These are phyloP conservation scores for Eucalyptus albens DNA, from an alignment of 345 rosid genomes.

Conservation along the genomic window DNA sequence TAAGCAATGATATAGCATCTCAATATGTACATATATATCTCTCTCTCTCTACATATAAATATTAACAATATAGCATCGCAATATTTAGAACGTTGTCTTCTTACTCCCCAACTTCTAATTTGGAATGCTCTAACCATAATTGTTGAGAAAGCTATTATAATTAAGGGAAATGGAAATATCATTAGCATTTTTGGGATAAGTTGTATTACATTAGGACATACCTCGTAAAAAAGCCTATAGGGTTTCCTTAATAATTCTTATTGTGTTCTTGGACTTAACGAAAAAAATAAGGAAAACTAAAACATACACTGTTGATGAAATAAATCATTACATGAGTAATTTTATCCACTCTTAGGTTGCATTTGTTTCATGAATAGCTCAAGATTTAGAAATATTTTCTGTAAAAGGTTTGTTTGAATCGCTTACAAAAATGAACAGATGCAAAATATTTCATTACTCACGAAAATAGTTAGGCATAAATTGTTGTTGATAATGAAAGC, in stretches of 20 bases:
- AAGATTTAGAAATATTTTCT: too few relatives aligned
- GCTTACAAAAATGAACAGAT: too few relatives aligned
- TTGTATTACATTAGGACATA: background rate
- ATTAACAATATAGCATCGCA: too few relatives aligned
- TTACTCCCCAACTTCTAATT: background rate
- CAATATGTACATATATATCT: too few relatives aligned
- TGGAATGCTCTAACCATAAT: background rate
- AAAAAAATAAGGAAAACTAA: background rate
- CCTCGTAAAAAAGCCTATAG: background rate
- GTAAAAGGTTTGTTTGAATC: too few relatives aligned
- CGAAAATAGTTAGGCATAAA: too few relatives aligned
- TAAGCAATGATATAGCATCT: background rate
- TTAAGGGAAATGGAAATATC: background rate
- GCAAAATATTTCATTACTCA: too few relatives aligned
- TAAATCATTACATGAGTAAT: background rate
- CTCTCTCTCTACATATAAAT: too few relatives aligned
- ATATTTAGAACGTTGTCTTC: background rate
- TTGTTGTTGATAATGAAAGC: too few relatives aligned
- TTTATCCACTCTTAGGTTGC: background rate
- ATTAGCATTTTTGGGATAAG: background rate
- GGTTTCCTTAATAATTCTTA: background rate
- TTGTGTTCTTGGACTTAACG: background rate
- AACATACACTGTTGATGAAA: background rate
- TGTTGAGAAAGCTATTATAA: background rate
- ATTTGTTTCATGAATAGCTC: too few relatives aligned